Base-by-base conservation (phyloP, 768 basidiomycete species). In the Termitomyces sp. region DNA sequence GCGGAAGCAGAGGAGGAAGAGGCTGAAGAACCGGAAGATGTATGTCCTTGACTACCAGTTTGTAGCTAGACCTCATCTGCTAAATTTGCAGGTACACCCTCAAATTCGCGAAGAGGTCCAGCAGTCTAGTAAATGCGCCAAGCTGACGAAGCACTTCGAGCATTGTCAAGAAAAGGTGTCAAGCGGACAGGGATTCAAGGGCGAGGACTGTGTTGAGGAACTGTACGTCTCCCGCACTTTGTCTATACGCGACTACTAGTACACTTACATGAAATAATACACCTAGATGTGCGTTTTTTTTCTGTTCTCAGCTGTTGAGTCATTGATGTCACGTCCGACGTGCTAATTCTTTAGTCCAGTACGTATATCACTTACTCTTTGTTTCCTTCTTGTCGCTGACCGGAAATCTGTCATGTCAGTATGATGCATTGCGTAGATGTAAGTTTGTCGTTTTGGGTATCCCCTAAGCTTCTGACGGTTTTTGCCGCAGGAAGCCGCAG, bases 401-500 rank as follows among this genome's bases (percentile, higher is more conserved):
- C 66, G 5, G 12, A 26, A 9, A 44, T 54, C 2, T 55, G 1
- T 30, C 42, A 21, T 33, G 28, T 15, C 64, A 91, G 87, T 73
- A 81, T 92, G 85, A 94, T 94, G 91, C 94, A 94, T 76, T 94
- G 91, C 66, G 89, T 86, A 54, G 91, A 94, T 63, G 91, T 92
- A 75, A 56, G 88, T 77, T 43, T 11, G 47, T 28, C 54, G 14
- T 38, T 3, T 37, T 6, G 31, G 5, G 26, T 48, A 71, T 78
- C 74, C 71, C 62, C 77, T 63, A 81, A 63, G 44, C 35, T 4
- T 37, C 30, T 63, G 15, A 59, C 28, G 21, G n/a, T 28, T 6
- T 31, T 23, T 7, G 15, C 9, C 53, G 11, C 58, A 80, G 75
- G 75, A 76, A 41, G 77, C 72, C 56, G 81, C 84, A 60, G 91